These are phyloP conservation scores for Magnolia kwangsiensis DNA, from an alignment of 164 flowering plant genomes.

Conservation along the genomic window DNA sequence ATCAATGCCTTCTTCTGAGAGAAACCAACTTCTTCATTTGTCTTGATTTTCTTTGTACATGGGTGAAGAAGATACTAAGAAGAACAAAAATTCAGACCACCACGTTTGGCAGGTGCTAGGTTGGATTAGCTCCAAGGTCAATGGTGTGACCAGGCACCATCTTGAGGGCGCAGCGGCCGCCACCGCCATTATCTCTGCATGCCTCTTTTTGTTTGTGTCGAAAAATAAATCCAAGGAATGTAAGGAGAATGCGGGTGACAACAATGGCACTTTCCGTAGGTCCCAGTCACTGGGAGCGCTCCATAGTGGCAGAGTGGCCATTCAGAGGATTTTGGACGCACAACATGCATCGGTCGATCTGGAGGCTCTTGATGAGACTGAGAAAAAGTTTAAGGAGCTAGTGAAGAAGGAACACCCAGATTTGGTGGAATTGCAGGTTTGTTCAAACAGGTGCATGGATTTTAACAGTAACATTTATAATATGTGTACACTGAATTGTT, in stretches of 20 bases:
- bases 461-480: no score
- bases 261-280: constrained; percentile 5
- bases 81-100: neutral
- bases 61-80: neutral
- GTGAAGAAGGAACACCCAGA: constrained; percentile 10
- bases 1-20: no score
- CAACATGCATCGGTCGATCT: constrained; percentile 13
- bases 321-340: constrained; percentile 28
- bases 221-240: neutral
- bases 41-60: neutral
- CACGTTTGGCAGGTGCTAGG: neutral
- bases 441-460: neutral
- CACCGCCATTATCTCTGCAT: constrained; percentile 12
- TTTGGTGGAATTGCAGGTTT: constrained; percentile 27
- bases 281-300: constrained; percentile 24
- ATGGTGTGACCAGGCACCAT: constrained; percentile 4
- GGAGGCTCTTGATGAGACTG: neutral
- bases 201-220: constrained; percentile 9
- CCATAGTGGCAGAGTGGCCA: constrained; percentile 31
- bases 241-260: neutral
- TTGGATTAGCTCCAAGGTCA: neutral
- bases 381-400: constrained; percentile 1
- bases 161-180: neutral
- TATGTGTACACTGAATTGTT: no score
- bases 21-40: no score